A percentile compares a stretch with the other conserved stretches of the same genome.
Conservation (phyloP, 2,329 filamentous ascomycete species). For the Colletotrichum noveboracense region DNA sequence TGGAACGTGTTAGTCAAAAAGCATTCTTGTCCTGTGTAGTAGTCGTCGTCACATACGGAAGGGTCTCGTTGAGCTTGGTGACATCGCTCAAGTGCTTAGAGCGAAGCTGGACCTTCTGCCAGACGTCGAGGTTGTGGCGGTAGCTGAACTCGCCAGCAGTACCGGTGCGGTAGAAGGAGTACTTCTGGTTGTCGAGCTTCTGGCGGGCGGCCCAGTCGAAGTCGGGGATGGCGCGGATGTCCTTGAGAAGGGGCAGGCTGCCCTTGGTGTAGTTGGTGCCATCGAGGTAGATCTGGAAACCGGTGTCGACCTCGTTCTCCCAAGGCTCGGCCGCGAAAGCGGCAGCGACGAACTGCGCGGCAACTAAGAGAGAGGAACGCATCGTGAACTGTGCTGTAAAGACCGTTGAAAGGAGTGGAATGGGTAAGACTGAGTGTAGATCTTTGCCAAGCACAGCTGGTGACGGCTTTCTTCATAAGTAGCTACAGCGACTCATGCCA, state of each 20-base stretch:
- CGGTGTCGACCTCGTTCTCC: conserved; percentile 41
- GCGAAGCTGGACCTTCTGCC: conserved; percentile 47
- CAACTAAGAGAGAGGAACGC: conserved; percentile 6
- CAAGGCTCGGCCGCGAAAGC: conserved; percentile 34
- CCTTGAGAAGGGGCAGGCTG: conserved; percentile 40
- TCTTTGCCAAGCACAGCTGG: neutral
- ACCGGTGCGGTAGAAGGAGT: conserved; percentile 55
- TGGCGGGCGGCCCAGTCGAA: conserved; percentile 55
- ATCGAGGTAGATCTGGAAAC: conserved; percentile 31
- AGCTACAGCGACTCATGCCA: neutral
- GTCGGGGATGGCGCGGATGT: conserved; percentile 50
- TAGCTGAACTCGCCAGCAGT: conserved; percentile 56
- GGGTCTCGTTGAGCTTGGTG: conserved; percentile 35
- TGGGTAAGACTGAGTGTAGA: neutral
- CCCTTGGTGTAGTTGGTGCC: conserved; percentile 36
- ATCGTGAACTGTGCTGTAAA: neutral
- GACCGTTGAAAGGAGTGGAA: neutral
- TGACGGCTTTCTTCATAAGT: neutral
- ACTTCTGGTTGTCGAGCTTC: conserved; percentile 43
- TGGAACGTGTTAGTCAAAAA: neutral
- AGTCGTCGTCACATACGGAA: conserved; percentile 26
- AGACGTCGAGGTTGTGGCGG: conserved; percentile 56
- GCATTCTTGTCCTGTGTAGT: neutral
- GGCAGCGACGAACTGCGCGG: conserved; percentile 24
- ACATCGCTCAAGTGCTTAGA: conserved; percentile 46